These are phyloP conservation scores for Hanseniaspora vineae DNA, from an alignment of 805 yeast genomes.

Conservation along the genomic window DNA sequence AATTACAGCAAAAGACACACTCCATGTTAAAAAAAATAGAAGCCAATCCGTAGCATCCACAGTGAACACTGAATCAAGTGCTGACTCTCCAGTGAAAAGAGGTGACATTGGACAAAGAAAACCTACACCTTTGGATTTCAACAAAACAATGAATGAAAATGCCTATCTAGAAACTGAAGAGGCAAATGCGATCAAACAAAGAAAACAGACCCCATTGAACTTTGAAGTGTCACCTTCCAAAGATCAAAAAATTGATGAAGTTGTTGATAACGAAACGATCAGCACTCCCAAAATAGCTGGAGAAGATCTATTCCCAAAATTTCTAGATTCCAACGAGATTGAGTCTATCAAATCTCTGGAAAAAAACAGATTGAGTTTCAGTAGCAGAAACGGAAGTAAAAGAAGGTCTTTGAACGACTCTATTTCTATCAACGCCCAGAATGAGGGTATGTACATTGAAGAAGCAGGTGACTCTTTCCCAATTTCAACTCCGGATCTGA, in stretches of 20 bases:
- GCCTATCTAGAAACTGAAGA: too few species aligned
- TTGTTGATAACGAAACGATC: background rate
- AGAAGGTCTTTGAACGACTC: conserved; percentile 17
- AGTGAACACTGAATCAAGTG: background rate
- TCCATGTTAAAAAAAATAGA: background rate
- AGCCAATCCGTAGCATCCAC: background rate
- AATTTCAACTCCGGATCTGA: conserved; percentile 24
- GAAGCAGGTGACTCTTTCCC: conserved; percentile 16
- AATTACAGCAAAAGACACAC: background rate
- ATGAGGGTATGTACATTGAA: conserved; percentile 38
- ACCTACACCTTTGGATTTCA: background rate
- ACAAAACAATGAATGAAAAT: background rate
- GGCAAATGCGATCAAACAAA: too few species aligned
- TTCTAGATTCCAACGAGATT: conserved; percentile 52
- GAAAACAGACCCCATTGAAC: background rate
- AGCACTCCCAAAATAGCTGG: conserved; percentile 25
- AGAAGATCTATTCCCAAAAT: conserved; percentile 60
- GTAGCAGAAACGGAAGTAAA: conserved; percentile 9
- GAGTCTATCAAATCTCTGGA: conserved; percentile 64
- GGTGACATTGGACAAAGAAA: conserved; percentile 3
- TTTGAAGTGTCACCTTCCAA: background rate
- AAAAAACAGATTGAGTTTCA: conserved; percentile 42
- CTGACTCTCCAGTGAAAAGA: conserved; percentile 1
- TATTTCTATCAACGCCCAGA: conserved; percentile 27
- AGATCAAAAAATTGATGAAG: too few species aligned